These are phyloP conservation scores for Tanacetum coccineum DNA, from an alignment of 129 eudicot genomes.

Conservation along the genomic window DNA sequence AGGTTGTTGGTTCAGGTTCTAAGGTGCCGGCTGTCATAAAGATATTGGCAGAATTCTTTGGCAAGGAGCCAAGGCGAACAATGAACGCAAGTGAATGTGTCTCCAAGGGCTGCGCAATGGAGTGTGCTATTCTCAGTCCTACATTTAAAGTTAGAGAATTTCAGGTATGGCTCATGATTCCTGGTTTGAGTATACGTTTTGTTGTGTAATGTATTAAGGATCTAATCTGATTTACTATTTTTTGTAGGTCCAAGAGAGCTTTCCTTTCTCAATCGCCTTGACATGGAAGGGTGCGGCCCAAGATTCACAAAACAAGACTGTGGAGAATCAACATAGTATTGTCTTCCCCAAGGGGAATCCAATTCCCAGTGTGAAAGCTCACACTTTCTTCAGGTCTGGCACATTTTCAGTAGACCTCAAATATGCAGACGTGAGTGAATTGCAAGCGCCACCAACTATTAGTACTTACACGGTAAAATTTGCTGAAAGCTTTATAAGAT, in stretches of 20 bases:
- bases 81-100: slow-evolving; percentile 98
- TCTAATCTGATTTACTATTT: neutral
- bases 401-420: slow-evolving; percentile 43
- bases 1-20: slow-evolving; percentile 93
- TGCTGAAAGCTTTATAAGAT: no score
- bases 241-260: slow-evolving; percentile 84
- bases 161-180: slow-evolving; percentile 38
- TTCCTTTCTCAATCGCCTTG: slow-evolving; percentile 76
- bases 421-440: slow-evolving; percentile 59
- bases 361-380: no score
- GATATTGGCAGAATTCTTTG: slow-evolving; percentile 82
- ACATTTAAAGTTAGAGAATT: slow-evolving; percentile 89
- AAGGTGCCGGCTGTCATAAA: slow-evolving; percentile 78
- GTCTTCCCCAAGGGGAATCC: slow-evolving; percentile 35
- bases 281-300: slow-evolving; percentile 73
- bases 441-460: no score
- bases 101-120: slow-evolving; percentile 80
- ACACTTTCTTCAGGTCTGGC: slow-evolving; percentile 45
- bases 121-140: slow-evolving; percentile 97
- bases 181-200: neutral
- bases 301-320: slow-evolving; percentile 51
- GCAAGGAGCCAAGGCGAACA: slow-evolving; percentile 93
- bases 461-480: no score
- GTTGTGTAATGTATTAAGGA: neutral
- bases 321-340: slow-evolving; percentile 60